Conservation (phyloP, 305 asterid species). For the Withania somnifera region DNA sequence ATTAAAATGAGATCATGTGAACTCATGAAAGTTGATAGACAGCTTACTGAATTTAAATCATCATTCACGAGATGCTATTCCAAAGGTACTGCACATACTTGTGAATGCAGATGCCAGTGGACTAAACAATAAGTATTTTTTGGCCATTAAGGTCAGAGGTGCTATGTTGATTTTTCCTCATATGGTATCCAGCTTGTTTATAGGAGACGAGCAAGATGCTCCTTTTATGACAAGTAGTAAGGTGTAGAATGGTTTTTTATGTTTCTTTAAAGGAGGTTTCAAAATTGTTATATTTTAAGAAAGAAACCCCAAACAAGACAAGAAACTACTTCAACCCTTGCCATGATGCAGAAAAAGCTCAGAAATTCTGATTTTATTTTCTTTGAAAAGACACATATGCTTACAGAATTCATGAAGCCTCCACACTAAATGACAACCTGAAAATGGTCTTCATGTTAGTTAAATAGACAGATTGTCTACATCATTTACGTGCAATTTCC, state of each 20-base stretch:
- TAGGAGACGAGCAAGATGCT: background rate
- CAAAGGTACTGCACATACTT: background rate
- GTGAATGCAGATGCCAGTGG: background rate
- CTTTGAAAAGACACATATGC: background rate
- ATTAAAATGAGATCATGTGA: background rate
- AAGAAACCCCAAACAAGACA: background rate
- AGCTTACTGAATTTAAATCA: background rate
- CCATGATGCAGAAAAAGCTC: background rate
- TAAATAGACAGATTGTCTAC: background rate
- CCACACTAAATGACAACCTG: background rate
- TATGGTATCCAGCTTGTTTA: background rate
- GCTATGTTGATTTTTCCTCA: background rate
- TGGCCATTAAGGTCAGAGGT: background rate
- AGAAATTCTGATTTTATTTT: background rate
- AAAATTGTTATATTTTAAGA: background rate
- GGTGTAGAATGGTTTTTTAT: background rate
- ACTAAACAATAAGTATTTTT: background rate
- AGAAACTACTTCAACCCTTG: background rate
- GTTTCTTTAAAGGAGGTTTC: background rate
- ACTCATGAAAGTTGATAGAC: background rate
- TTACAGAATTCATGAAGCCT: background rate
- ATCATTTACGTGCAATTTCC: slow-evolving; percentile 23
- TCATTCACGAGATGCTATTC: background rate
- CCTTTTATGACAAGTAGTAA: background rate
- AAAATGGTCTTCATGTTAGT: background rate